Conservation (phyloP, 768 basidiomycete species). For the Serendipita sp. region DNA sequence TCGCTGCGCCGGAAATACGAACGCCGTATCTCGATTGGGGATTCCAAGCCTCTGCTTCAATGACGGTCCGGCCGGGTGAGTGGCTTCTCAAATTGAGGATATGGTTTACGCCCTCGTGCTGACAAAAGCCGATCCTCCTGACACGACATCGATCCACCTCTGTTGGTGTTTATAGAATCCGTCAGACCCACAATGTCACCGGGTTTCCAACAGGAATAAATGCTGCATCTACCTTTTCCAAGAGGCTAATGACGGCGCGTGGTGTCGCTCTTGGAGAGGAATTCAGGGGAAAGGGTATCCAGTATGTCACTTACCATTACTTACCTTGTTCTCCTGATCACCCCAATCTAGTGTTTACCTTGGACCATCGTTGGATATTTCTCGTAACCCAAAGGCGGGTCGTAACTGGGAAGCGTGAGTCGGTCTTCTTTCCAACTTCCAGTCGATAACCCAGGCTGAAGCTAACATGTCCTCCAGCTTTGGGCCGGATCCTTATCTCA, state of each 20-base stretch:
- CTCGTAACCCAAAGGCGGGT: conserved; percentile 9
- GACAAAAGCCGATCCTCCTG: conserved; percentile 6
- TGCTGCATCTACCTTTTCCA: conserved; percentile 6
- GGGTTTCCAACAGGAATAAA: background rate
- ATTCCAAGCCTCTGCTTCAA: conserved; percentile 10
- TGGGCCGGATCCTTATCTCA: conserved; percentile 37
- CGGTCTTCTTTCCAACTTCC: background rate
- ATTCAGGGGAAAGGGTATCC: conserved; percentile 10
- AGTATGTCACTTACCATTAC: background rate
- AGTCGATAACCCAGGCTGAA: background rate
- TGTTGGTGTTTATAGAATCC: background rate
- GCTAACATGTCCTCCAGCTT: conserved; percentile 19
- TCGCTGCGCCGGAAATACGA: conserved; percentile 8
- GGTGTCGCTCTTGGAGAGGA: conserved; percentile 9
- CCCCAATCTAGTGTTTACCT: conserved; percentile 7
- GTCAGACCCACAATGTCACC: background rate
- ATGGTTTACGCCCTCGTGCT: background rate
- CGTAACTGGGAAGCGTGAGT: conserved; percentile 12
- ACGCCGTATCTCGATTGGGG: conserved; percentile 7
- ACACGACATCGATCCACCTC: background rate
- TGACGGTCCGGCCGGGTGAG: conserved; percentile 10
- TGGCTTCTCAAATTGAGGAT: background rate
- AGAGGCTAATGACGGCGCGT: conserved; percentile 10
- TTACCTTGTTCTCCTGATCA: background rate
- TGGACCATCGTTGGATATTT: conserved; percentile 11